These are phyloP conservation scores for Bipolaris oryzae DNA, from an alignment of 2,329 filamentous ascomycete species.

Conservation along the genomic window DNA sequence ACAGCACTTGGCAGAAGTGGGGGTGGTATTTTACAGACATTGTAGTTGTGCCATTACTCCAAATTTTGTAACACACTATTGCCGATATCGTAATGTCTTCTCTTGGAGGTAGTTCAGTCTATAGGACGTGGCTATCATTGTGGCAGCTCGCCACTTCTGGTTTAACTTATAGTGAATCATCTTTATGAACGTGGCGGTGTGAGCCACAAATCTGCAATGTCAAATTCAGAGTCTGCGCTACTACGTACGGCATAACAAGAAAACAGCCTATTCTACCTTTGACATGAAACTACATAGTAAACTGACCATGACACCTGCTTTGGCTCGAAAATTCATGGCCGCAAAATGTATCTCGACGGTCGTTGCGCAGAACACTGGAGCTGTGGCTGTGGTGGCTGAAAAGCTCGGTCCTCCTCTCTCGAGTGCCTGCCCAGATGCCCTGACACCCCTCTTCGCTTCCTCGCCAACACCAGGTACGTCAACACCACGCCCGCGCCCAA, in stretches of 20 bases:
- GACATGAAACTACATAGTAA: not conserved
- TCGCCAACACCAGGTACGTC: slow-evolving; percentile 45
- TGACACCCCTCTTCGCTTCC: slow-evolving; percentile 36
- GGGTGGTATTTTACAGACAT: too few relatives aligned
- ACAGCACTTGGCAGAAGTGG: too few relatives aligned
- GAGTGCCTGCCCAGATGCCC: slow-evolving; percentile 25
- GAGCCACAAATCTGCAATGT: not conserved
- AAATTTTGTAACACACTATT: too few relatives aligned
- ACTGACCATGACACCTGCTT: not conserved
- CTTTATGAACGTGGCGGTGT: slow-evolving; percentile 1
- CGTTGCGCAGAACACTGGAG: not conserved
- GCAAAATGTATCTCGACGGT: not conserved
- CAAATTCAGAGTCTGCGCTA: not conserved
- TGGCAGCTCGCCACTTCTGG: not conserved
- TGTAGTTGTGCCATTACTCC: too few relatives aligned
- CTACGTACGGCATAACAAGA: not conserved
- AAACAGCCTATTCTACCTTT: not conserved
- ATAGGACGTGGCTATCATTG: not conserved
- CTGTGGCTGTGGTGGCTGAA: slow-evolving; percentile 12
- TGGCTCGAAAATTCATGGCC: not conserved
- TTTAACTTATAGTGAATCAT: not conserved
- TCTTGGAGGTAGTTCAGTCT: not conserved
- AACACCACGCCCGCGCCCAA: slow-evolving; percentile 38
- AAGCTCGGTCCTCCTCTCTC: slow-evolving; percentile 20
- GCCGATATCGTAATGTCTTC: too few relatives aligned